Evolutionary conservation across 805 yeast genomes (phyloP), one percentile per base, ranked within the genome.

Genomic region (Starmera dryadoides): DNA sequence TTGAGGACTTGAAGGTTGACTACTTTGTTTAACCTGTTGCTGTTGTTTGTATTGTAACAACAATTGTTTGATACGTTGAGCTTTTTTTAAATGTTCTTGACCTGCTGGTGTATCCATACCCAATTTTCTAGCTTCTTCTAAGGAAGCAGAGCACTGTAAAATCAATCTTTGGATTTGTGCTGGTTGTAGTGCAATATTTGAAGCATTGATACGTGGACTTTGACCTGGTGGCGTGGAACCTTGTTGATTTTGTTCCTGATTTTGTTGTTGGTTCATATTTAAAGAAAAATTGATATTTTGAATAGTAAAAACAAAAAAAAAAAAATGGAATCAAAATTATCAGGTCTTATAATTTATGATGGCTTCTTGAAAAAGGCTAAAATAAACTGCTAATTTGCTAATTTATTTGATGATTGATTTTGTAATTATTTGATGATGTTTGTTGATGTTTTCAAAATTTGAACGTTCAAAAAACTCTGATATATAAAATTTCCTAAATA

Each of bases 41-140:
- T 74, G 76, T 10, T 66, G 67, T 43, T 71, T 74, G 50, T 73
- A 76, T 40, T 72, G 73, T 36, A 79, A 63, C 51, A 82, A 64
- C 26, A 81, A 66, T 33, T 73, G 74, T 53, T 77, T 80, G 46
- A 81, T 77, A 39, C 71, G 72, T 33, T 81, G 77, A 3, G 86
- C 87, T 44, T 74, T 76, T 43, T 67, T 68, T 47, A 75, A 60
- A 48, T 81, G 81, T 45, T 77, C 79, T 47, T 75, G 73, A 17
- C 86, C 87, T 42, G 68, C 75, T 0, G 73, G 77, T 0, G 80
- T 70, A 21, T 71, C 75, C 25, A 68, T 67, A 3, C 86, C 86
- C 0, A 80, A 71, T 15, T 71, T 71, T 48, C 74, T 76, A 2
- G 87, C 88, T 47, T 74, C 72, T 18, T 75, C 76, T 28, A 77